Evolutionary conservation across 495 filamentous ascomycete genomes (phyloP).

Genomic region (Penicillium herquei): DNA sequence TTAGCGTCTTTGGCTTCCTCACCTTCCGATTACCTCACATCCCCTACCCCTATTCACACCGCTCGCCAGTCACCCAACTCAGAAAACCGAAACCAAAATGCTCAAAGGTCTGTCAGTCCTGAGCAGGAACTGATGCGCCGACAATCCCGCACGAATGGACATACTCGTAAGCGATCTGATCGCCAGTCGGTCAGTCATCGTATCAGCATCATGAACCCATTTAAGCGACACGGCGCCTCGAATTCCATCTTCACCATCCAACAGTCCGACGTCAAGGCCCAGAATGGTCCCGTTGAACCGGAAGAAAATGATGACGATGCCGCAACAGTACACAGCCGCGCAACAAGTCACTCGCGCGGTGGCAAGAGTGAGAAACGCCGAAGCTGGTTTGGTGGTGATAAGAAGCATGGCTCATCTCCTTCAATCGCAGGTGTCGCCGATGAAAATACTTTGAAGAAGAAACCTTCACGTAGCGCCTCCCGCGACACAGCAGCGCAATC

Average conservation of each 20-base stretch:
- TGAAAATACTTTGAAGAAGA: slow-evolving; percentile 26
- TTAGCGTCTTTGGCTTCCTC: slow-evolving; percentile 26
- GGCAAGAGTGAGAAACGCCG: slow-evolving; percentile 38
- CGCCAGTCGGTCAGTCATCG: slow-evolving; percentile 46
- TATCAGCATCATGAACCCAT: slow-evolving; percentile 50
- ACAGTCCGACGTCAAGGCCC: slow-evolving; percentile 23
- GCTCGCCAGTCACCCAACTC: slow-evolving; percentile 23
- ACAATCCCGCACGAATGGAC: slow-evolving; percentile 29
- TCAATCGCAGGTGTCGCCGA: slow-evolving; percentile 32
- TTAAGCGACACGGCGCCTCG: slow-evolving; percentile 41
- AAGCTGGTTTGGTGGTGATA: slow-evolving; percentile 43
- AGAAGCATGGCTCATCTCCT: slow-evolving; percentile 37
- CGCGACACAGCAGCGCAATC: slow-evolving; percentile 33
- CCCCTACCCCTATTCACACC: slow-evolving; percentile 24
- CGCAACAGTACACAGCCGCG: slow-evolving; percentile 45
- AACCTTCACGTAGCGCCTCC: slow-evolving; percentile 31
- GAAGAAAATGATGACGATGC: slow-evolving; percentile 39
- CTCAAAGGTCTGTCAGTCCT: slow-evolving; percentile 35
- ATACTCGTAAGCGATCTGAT: slow-evolving; percentile 34
- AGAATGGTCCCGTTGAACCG: slow-evolving; percentile 18
- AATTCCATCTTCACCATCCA: slow-evolving; percentile 39
- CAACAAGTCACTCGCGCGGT: slow-evolving; percentile 39
- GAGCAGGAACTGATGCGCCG: slow-evolving; percentile 35
- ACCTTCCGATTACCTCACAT: slow-evolving; percentile 23
- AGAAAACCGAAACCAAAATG: slow-evolving; percentile 23